Percentiles rank a stretch among this genome's conserved stretches.
These are phyloP conservation scores for Backusella morwellensis DNA, from an alignment of 192 early-diverging fungal species.

Conservation along the genomic window DNA sequence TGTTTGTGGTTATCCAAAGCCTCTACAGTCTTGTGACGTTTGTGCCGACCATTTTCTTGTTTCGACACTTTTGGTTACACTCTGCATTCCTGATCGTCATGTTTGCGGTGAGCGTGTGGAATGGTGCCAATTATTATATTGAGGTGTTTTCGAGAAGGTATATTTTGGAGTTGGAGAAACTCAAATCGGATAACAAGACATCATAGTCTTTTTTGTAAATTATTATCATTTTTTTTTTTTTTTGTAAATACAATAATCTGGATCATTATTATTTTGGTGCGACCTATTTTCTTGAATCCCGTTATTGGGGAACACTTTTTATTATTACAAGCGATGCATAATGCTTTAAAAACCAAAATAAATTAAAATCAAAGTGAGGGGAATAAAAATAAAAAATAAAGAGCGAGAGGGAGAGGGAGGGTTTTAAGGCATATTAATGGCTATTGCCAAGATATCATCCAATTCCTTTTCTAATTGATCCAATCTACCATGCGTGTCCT, in stretches of 20 bases:
- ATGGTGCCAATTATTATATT: slow-evolving; percentile 67
- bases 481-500: slow-evolving; percentile 11
- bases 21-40: slow-evolving; percentile 50
- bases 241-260: too few species aligned
- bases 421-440: background rate
- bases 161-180: slow-evolving; percentile 22
- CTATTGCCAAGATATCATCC: slow-evolving; percentile 2
- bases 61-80: slow-evolving; percentile 51
- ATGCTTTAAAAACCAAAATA: background rate
- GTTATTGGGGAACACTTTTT: too few species aligned
- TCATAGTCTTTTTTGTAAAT: background rate
- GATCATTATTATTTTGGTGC: too few species aligned
- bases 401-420: background rate
- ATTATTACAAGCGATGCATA: too few species aligned
- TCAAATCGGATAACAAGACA: background rate
- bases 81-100: slow-evolving; percentile 47
- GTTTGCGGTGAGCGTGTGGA: slow-evolving; percentile 56
- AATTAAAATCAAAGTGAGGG: background rate
- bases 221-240: too few species aligned
- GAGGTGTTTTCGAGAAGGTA: slow-evolving; percentile 65
- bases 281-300: too few species aligned
- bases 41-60: slow-evolving; percentile 48
- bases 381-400: background rate
- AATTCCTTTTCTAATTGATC: slow-evolving; percentile 23
- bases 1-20: slow-evolving; percentile 59